A percentile compares a stretch with the other conserved stretches of the same genome.
Evolutionary conservation across 352 stramenopile genomes (phyloP).

Genomic region (Pythium dissimile): DNA sequence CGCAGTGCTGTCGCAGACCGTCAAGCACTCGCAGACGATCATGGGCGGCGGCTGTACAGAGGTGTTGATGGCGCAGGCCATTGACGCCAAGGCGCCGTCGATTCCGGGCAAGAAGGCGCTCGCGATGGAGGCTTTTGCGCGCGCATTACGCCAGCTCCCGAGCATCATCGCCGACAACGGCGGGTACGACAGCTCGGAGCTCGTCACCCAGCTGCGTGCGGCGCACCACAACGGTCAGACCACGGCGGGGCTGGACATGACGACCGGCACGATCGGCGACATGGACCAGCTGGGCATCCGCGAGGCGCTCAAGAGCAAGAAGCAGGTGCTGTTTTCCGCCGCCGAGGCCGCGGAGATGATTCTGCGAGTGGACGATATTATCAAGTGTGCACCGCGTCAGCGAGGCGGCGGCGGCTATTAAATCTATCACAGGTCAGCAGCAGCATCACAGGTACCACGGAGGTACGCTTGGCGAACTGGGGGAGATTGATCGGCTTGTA

Average conservation of each 20-base stretch:
- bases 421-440: not conserved
- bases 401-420: slow-evolving; percentile 24
- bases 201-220: slow-evolving; percentile 95
- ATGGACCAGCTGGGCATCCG: slow-evolving; percentile 98
- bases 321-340: slow-evolving; percentile 96
- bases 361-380: slow-evolving; percentile 98
- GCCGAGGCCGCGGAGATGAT: slow-evolving; percentile 99
- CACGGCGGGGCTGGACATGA: slow-evolving; percentile 97
- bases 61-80: slow-evolving; percentile 94
- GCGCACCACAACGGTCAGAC: slow-evolving; percentile 91
- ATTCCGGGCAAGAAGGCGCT: slow-evolving; percentile 97
- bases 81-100: slow-evolving; percentile 88
- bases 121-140: slow-evolving; percentile 97
- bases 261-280: slow-evolving; percentile 92
- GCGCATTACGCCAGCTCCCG: slow-evolving; percentile 95
- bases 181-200: slow-evolving; percentile 97
- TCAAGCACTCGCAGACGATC: slow-evolving; percentile 96
- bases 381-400: slow-evolving; percentile 92
- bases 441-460: not conserved
- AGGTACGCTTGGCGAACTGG: too few species aligned
- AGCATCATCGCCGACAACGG: slow-evolving; percentile 99
- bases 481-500: not conserved
- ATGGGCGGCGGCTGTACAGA: slow-evolving; percentile 97
- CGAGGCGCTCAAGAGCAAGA: slow-evolving; percentile 96
- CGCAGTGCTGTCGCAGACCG: slow-evolving; percentile 95